Percentiles rank a stretch among this genome's conserved stretches.
Evolutionary conservation across 768 basidiomycete species (phyloP).

Genomic region (Daedalea quercina): DNA sequence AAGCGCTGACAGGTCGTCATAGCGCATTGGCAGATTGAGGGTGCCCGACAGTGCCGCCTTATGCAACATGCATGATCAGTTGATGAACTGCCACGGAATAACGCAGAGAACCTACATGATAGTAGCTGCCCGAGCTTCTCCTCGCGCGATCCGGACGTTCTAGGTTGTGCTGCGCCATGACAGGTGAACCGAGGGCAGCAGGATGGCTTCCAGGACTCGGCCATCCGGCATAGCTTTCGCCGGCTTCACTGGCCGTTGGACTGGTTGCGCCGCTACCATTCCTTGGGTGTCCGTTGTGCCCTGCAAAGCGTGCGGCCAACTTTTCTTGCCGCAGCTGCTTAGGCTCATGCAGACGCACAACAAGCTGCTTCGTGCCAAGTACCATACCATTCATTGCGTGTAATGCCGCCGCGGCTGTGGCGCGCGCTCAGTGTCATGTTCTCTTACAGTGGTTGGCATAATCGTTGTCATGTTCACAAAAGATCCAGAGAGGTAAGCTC

Average conservation of each 20-base stretch:
- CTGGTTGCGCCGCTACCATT: slow-evolving; percentile 80
- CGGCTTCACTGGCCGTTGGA: slow-evolving; percentile 76
- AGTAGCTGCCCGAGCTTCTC: slow-evolving; percentile 83
- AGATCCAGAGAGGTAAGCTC: too few relatives aligned
- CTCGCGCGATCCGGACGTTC: slow-evolving; percentile 63
- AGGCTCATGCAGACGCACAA: slow-evolving; percentile 86
- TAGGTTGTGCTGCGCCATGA: slow-evolving; percentile 31
- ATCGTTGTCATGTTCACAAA: too few relatives aligned
- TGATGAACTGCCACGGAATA: neutral
- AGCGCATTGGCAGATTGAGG: slow-evolving; percentile 78
- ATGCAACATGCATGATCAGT: too few relatives aligned
- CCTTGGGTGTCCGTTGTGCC: slow-evolving; percentile 74
- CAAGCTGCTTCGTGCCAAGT: slow-evolving; percentile 70
- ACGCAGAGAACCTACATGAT: slow-evolving; percentile 45
- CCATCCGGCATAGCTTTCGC: slow-evolving; percentile 70
- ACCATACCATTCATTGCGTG: slow-evolving; percentile 73
- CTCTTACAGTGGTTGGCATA: too few relatives aligned
- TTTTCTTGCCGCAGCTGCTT: slow-evolving; percentile 90
- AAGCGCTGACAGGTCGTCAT: slow-evolving; percentile 74
- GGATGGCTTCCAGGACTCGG: slow-evolving; percentile 61
- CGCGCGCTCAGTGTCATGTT: neutral
- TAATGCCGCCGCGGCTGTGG: slow-evolving; percentile 63
- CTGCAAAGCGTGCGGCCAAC: slow-evolving; percentile 70
- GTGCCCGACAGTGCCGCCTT: slow-evolving; percentile 80
- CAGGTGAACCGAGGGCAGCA: slow-evolving; percentile 48